Percentiles rank a stretch among this genome's conserved stretches.
Conservation (phyloP, 371 early-diverging fungal genomes). For the Nosema muscidifuracis region DNA sequence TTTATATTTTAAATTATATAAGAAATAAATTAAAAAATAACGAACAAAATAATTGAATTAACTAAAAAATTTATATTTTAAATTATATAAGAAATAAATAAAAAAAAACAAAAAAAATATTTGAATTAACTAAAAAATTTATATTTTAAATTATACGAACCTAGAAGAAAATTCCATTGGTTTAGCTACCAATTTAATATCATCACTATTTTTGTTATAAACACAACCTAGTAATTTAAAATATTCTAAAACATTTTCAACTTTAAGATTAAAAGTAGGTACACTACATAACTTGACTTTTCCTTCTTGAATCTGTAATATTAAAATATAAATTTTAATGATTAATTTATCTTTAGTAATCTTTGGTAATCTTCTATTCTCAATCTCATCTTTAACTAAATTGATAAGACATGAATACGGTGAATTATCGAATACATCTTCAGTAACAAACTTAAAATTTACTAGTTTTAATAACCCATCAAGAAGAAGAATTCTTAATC, state of each 20-base stretch:
- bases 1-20: too few relatives aligned
- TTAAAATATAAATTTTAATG: constrained; percentile 21
- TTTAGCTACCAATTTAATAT: background rate
- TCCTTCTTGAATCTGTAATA: constrained; percentile 22
- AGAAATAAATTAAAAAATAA: too few relatives aligned
- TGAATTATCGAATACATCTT: constrained; percentile 15
- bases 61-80: too few relatives aligned
- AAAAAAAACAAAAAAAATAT: too few relatives aligned
- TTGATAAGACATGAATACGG: background rate
- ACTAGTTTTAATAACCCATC: constrained; percentile 26
- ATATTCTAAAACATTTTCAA: background rate
- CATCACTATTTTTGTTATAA: background rate
- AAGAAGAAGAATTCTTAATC: constrained; percentile 2
- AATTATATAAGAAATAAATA: too few relatives aligned
- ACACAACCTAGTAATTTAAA: constrained; percentile 24
- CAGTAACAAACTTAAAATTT: constrained; percentile 29
- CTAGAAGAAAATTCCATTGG: background rate
- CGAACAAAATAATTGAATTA: too few relatives aligned
- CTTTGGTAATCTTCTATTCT: constrained; percentile 14
- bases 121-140: too few relatives aligned
- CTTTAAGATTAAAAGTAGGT: constrained; percentile 15
- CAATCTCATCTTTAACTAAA: constrained; percentile 22
- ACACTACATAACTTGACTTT: constrained; percentile 1
- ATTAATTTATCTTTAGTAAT: constrained; percentile 24
- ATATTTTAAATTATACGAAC: background rate